Conservation (phyloP, 2,329 filamentous ascomycete genomes). For the Penicillium sclerotiorum region DNA sequence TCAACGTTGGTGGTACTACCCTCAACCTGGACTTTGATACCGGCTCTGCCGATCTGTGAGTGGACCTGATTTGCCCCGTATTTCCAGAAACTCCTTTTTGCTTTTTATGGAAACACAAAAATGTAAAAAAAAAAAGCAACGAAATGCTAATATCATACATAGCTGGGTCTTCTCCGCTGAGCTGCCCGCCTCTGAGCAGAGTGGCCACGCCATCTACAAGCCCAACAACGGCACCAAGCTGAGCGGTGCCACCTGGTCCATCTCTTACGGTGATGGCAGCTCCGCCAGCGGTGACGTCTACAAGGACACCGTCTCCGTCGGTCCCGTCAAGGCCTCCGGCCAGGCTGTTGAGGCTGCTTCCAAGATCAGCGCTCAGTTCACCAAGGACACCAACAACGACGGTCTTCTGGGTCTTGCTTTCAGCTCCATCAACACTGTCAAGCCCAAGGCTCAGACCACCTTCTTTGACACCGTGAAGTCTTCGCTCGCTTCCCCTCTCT, state of each 20-base stretch:
- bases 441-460: constrained; percentile 55
- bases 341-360: constrained; percentile 70
- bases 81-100: too few species aligned
- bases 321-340: constrained; percentile 58
- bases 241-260: constrained; percentile 58
- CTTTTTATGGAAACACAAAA: background rate
- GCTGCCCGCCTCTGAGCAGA: constrained; percentile 52
- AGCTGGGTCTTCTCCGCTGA: constrained; percentile 69
- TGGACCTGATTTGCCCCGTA: constrained; percentile 7
- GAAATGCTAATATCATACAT: background rate
- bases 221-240: constrained; percentile 54
- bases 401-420: constrained; percentile 65
- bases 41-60: constrained; percentile 67
- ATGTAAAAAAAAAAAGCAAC: background rate
- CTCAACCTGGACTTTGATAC: constrained; percentile 73
- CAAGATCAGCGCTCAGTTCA: constrained; percentile 58
- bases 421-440: constrained; percentile 61
- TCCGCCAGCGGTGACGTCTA: constrained; percentile 67
- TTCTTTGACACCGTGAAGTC: constrained; percentile 63
- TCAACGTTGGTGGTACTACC: constrained; percentile 65
- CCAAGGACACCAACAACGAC: constrained; percentile 56
- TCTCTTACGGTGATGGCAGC: constrained; percentile 68
- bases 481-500: constrained; percentile 54
- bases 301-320: constrained; percentile 65
- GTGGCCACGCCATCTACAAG: constrained; percentile 62